Conservation (phyloP, 2,329 filamentous ascomycete genomes). For the Calcarisporium arbuscula region DNA sequence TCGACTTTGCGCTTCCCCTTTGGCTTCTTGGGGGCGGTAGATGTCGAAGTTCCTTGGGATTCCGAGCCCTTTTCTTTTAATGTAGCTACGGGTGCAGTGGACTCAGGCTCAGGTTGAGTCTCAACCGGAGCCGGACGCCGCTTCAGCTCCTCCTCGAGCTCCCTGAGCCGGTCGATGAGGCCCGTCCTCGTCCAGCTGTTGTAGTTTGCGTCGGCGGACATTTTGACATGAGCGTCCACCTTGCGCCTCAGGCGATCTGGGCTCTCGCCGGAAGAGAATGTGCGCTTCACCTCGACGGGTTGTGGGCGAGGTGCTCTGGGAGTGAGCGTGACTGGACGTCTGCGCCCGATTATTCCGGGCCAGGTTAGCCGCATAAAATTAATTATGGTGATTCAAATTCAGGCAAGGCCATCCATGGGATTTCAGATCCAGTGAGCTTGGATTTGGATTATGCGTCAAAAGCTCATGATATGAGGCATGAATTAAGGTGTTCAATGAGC, state of each 20-base stretch:
- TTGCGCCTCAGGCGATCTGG: neutral
- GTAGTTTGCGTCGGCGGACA: conserved; percentile 42
- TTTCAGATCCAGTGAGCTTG: too few relatives aligned
- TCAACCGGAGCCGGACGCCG: conserved; percentile 25
- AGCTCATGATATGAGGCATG: too few relatives aligned
- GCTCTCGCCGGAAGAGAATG: conserved; percentile 8
- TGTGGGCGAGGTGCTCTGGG: conserved; percentile 8
- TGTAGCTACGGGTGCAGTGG: neutral
- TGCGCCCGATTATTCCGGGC: too few relatives aligned
- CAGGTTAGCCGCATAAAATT: too few relatives aligned
- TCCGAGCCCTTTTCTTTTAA: neutral
- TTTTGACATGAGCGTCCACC: conserved; percentile 13
- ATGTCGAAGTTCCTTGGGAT: neutral
- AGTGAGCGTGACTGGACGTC: too few relatives aligned
- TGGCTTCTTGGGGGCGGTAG: conserved; percentile 20
- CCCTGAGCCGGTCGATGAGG: conserved; percentile 60
- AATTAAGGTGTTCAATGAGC: too few relatives aligned
- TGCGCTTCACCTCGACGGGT: conserved; percentile 3
- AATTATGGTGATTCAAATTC: too few relatives aligned
- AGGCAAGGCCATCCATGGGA: too few relatives aligned
- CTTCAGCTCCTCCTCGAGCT: conserved; percentile 61
- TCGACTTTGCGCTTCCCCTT: conserved; percentile 58
- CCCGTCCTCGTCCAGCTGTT: conserved; percentile 61
- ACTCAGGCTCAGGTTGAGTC: conserved; percentile 2
- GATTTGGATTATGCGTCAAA: too few relatives aligned